These are phyloP conservation scores for Ogataea haglerorum DNA, from an alignment of 805 yeast species.

Conservation along the genomic window DNA sequence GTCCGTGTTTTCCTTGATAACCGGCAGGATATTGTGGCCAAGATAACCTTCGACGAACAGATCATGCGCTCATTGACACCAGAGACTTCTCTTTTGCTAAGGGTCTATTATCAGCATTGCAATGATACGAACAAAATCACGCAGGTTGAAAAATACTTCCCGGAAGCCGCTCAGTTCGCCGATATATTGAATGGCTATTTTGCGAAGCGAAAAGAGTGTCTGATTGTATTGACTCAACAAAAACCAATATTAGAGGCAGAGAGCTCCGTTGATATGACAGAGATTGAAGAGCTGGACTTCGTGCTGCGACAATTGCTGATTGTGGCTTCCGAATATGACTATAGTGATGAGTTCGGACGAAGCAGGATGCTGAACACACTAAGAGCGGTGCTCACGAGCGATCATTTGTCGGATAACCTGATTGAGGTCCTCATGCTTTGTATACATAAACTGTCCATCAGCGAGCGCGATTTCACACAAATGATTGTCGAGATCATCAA, in stretches of 20 bases:
- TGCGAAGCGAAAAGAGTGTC: conserved; percentile 38
- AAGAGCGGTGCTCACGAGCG: conserved; percentile 57
- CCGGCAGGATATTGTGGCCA: conserved; percentile 59
- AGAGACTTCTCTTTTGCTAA: conserved; percentile 69
- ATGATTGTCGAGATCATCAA: conserved; percentile 83
- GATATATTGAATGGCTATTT: conserved; percentile 55
- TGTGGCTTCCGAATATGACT: conserved; percentile 72
- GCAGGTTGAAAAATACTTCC: conserved; percentile 64
- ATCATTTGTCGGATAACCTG: conserved; percentile 50
- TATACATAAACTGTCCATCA: conserved; percentile 65
- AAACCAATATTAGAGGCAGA: conserved; percentile 20
- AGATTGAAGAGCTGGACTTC: conserved; percentile 61
- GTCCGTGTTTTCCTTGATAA: conserved; percentile 58
- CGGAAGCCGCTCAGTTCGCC: conserved; percentile 75
- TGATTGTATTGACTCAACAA: conserved; percentile 24
- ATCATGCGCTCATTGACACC: conserved; percentile 70
- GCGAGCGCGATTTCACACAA: conserved; percentile 79
- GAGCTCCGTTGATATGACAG: conserved; percentile 34
- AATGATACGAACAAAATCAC: conserved; percentile 47
- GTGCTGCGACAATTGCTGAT: conserved; percentile 69
- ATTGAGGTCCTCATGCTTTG: conserved; percentile 59
- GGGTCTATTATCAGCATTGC: conserved; percentile 67
- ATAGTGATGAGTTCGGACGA: conserved; percentile 87
- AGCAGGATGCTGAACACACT: conserved; percentile 63
- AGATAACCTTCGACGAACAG: conserved; percentile 57